These are phyloP conservation scores for Smallanthus sonchifolius DNA, from an alignment of 129 eudicot species.

Conservation along the genomic window DNA sequence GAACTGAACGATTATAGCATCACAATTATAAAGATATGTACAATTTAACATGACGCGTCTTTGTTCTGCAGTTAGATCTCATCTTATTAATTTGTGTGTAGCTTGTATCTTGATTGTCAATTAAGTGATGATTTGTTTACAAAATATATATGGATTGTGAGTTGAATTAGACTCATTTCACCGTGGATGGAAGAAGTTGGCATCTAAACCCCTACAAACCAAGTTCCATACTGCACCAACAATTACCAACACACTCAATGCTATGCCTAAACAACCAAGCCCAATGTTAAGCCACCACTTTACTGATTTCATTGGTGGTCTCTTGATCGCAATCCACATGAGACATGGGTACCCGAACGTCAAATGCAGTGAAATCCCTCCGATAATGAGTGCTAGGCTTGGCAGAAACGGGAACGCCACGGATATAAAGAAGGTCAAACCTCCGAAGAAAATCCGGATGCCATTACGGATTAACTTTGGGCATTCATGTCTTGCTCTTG, in stretches of 20 bases:
- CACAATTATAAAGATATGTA: too few relatives aligned
- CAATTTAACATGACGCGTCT: too few relatives aligned
- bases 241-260: conserved; percentile 28
- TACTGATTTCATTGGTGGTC: conserved; percentile 20
- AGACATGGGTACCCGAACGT: conserved; percentile 59
- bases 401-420: conserved; percentile 64
- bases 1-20: too few relatives aligned
- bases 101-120: too few relatives aligned
- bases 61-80: too few relatives aligned
- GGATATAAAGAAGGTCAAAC: conserved; percentile 48
- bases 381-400: conserved; percentile 36
- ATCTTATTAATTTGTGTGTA: too few relatives aligned
- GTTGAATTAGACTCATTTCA: not conserved
- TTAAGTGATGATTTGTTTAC: too few relatives aligned
- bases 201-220: conserved; percentile 41
- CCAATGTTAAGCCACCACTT: conserved; percentile 45
- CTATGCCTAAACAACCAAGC: conserved; percentile 44
- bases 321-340: conserved; percentile 62
- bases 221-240: conserved; percentile 47
- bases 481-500: conserved; percentile 35
- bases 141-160: not conserved
- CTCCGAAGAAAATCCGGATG: conserved; percentile 47
- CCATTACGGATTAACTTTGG: conserved; percentile 37
- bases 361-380: conserved; percentile 47
- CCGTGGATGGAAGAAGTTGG: conserved; percentile 65